Conservation (phyloP, 108 stramenopile genomes). For the Skeletonema marinoi region DNA sequence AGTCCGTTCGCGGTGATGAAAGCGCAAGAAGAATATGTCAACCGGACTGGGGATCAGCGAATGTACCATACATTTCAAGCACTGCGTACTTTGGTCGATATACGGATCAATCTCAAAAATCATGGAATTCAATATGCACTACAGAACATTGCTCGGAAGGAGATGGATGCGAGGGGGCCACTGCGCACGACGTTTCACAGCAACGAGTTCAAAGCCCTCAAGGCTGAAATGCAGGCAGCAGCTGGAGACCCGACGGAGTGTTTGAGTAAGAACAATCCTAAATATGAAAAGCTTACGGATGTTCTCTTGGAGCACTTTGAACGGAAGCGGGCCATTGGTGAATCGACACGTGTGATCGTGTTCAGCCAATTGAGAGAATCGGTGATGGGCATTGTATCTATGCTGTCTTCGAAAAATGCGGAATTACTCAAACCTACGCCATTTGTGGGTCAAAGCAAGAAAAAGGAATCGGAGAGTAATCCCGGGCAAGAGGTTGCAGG, state of each 20-base stretch:
- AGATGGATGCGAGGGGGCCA: slow-evolving; percentile 24
- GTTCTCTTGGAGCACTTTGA: slow-evolving; percentile 83
- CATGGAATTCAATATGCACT: slow-evolving; percentile 55
- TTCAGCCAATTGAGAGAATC: slow-evolving; percentile 87
- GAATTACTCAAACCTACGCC: slow-evolving; percentile 69
- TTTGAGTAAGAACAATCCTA: slow-evolving; percentile 67
- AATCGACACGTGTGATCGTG: slow-evolving; percentile 83
- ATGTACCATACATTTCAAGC: slow-evolving; percentile 47
- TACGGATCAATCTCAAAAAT: slow-evolving; percentile 50
- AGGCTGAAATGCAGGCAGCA: slow-evolving; percentile 45
- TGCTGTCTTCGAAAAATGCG: slow-evolving; percentile 38
- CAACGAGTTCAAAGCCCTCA: slow-evolving; percentile 47
- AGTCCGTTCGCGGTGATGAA: slow-evolving; percentile 49
- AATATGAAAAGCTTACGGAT: slow-evolving; percentile 75
- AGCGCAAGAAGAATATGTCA: slow-evolving; percentile 45
- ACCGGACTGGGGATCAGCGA: slow-evolving; percentile 42
- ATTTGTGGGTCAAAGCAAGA: slow-evolving; percentile 53
- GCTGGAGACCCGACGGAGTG: slow-evolving; percentile 22
- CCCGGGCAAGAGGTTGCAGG: slow-evolving; percentile 40
- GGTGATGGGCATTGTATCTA: slow-evolving; percentile 72
- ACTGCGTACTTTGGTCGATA: slow-evolving; percentile 49
- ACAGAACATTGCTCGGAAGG: slow-evolving; percentile 27
- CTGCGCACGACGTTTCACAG: not conserved
- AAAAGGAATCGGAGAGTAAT: not conserved
- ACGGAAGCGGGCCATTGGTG: slow-evolving; percentile 42